Evolutionary conservation across 768 basidiomycete genomes (phyloP), one percentile per base, ranked within the genome.

Genomic region (Lactarius trivialis): DNA sequence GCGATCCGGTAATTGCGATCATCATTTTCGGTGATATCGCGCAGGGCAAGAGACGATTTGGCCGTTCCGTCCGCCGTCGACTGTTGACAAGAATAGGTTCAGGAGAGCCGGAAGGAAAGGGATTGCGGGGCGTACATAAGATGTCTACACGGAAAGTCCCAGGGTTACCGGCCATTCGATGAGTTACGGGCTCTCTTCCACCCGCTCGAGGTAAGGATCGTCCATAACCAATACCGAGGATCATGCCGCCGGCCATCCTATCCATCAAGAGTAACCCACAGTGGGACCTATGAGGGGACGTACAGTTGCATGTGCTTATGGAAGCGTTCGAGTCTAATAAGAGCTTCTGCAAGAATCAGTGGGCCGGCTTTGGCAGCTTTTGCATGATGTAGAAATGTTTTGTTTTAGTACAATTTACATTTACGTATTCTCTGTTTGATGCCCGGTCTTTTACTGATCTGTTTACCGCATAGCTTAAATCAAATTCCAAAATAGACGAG

Each of bases 301-400:
- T 64, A 76, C 79, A 75, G 73, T 39, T 71, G 70, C 34, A 78
- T 63, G 39, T 76, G 75, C 11, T 70, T 70, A 9, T 71, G 59
- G 24, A 75, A 69, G 58, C 71, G 68, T 2, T 74, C 71, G 68
- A 65, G 11, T 73, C 70, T 17, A 76, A 53, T 17, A 76, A 53
- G 21, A 79, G 68, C 17, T 68, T 70, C 14, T 68, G 67, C 43
- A 79, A 70, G 33, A 77, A 66, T 8, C 62, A 65, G 55, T 74
- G 72, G 8, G 64, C 30, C 66, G 12, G 72, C 72, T 55, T 69
- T 72, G 28, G 73, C 55, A n/a, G n/a, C 34, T 73, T 71, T 60
- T 72, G n/a, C n/a, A n/a, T n/a, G n/a, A n/a, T n/a, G n/a, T n/a
- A n/a, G n/a, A n/a, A n/a, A n/a, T n/a, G n/a, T n/a, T n/a, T n/a